Evolutionary conservation across 1,284 basidiomycete species (phyloP).

Genomic region (Sporisorium iseilematis-ciliati): DNA sequence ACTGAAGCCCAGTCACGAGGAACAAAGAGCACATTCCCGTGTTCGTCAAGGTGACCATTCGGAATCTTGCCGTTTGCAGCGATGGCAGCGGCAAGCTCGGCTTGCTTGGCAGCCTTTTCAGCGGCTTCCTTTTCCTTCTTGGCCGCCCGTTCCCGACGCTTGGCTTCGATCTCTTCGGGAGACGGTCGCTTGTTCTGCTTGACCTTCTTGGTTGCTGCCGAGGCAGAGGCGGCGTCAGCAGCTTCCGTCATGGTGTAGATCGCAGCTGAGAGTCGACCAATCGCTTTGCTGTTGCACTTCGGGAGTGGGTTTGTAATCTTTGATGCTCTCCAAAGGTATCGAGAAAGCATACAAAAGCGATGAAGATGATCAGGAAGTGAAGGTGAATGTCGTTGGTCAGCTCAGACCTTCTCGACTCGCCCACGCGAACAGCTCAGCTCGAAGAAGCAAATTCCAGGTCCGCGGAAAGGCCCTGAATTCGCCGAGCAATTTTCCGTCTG

Average conservation of each 20-base stretch:
- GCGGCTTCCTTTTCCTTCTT: constrained; percentile 55
- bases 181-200: constrained; percentile 40
- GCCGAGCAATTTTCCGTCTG: constrained; percentile 15
- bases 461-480: constrained; percentile 12
- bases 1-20: constrained; percentile 50
- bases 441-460: not conserved
- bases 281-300: not conserved
- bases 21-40: constrained; percentile 41
- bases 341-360: constrained; percentile 13
- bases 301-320: not conserved
- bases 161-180: constrained; percentile 51
- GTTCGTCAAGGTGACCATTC: constrained; percentile 41
- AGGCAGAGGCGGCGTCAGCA: not conserved
- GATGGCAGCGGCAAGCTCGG: constrained; percentile 43
- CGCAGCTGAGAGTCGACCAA: not conserved
- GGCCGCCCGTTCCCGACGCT: constrained; percentile 38
- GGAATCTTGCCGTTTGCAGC: constrained; percentile 50
- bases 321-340: not conserved
- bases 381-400: not conserved
- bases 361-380: not conserved
- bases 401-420: not conserved
- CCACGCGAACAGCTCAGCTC: constrained; percentile 17
- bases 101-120: constrained; percentile 47
- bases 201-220: constrained; percentile 22
- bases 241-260: constrained; percentile 24